A percentile compares a stretch with the other conserved stretches of the same genome.
phyloP scores from a whole-genome alignment of 768 basidiomycete genomes.

The Tubosaeta sp. region DNA sequence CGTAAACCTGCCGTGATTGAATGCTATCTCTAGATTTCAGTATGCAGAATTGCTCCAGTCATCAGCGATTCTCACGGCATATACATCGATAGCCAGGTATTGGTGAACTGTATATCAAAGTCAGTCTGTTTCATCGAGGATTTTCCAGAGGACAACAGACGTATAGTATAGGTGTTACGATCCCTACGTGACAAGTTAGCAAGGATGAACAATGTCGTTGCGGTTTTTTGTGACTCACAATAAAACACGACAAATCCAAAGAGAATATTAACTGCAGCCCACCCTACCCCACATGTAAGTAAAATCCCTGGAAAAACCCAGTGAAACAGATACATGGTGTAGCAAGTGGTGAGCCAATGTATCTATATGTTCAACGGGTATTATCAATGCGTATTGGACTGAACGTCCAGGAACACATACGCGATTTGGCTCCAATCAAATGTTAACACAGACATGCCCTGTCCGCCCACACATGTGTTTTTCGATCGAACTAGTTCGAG shows the following conservation, averaged over 20 bases:
- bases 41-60: neutral
- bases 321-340: conserved; percentile 48
- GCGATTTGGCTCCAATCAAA: conserved; percentile 79
- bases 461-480: neutral
- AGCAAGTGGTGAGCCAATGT: conserved; percentile 50
- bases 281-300: conserved; percentile 39
- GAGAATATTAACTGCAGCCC: conserved; percentile 73
- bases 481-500: neutral
- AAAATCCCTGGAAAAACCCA: neutral
- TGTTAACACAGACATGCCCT: conserved; percentile 68
- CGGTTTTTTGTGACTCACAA: conserved; percentile 35
- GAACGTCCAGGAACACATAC: conserved; percentile 17
- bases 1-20: conserved; percentile 57
- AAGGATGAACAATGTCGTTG: neutral
- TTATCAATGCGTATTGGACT: neutral
- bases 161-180: conserved; percentile 34
- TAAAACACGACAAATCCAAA: conserved; percentile 68
- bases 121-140: neutral
- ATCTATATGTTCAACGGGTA: conserved; percentile 10
- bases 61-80: conserved; percentile 45
- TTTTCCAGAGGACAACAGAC: conserved; percentile 51
- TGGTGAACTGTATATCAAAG: conserved; percentile 45
- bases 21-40: conserved; percentile 35
- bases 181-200: conserved; percentile 18
- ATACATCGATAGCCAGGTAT: conserved; percentile 55